Evolutionary conservation across 352 stramenopile species (phyloP), one percentile per base, ranked within the genome.

Genomic region (Thraustotheca clavata): DNA sequence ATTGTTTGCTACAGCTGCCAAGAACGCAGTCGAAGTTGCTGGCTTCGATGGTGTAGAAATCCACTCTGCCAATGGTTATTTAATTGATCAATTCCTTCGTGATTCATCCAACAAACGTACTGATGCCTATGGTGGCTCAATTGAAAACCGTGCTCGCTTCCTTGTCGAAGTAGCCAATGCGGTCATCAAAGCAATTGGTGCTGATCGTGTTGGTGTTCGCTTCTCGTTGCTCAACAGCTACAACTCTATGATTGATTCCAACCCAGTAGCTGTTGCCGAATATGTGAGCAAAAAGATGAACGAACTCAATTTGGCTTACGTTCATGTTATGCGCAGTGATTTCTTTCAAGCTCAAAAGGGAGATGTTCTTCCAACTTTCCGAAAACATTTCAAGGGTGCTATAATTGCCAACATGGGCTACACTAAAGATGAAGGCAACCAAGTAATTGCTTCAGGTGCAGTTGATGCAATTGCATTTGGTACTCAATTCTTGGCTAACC

Each of bases 11-110:
- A 54, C 3, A 14, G 57, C 57, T 1, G 31, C 36, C 7, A 60
- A 12, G 7, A 61, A 61, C 31, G 52, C 52, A 14, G 35, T 61
- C 34, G 31, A 61, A n/a, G 32, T 61, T 16, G 82, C 83, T 18
- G 86, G 86, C 29, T 94, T 94, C 68, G 86, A 95, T 54, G 81
- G 85, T 27, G 70, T 95, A 16, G 81, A 95, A 54, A 67, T 95
- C 33, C 87, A 95, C 71, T 52, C 14, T 9, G 84, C 78, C 8
- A 88, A 96, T 59, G 87, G 85, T 22, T 95, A 95, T 61, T 69
- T 95, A 24, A 69, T 95, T 49, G 80, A 94, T 65, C 71, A 86
- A 60, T 90, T 89, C 63, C 67, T 93, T 8, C 71, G 85, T 59
- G 62, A 61, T 32, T 68, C 31, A n/a, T 50, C 61, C 36, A 93